Base-by-base conservation (phyloP, 805 yeast species). In the Nakazawaea wyomingensis region DNA sequence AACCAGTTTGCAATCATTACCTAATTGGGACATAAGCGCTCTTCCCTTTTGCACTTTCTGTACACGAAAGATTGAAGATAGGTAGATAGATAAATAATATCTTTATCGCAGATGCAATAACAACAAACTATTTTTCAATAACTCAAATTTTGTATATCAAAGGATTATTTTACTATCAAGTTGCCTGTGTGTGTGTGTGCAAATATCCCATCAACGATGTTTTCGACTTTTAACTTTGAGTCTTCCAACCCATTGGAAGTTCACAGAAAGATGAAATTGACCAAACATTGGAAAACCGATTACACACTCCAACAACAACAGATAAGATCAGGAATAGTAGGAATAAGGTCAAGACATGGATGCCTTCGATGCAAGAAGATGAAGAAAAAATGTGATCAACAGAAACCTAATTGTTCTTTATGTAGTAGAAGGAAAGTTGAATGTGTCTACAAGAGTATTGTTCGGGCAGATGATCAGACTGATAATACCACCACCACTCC, bases 331-430 rank as follows among this genome's bases (percentile, higher is more conserved):
- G 58, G 50, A 73, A 68, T 43, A 57, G 11, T 26, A 6, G 34
- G 29, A 14, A 65, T 64, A 34, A 61, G 84, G 39, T 73, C 80
- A 18, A 62, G 85, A 30, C 65, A 61, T 26, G 86, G 86, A 0
- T 81, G 87, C 49, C 79, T 72, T 48, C 66, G 71, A 29, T 81
- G 89, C 58, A 81, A 80, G 53, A 65, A 69, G 36, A 60, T 75
- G 30, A 82, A 80, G 56, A 71, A 79, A 26, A 82, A 84, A 57
- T 85, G 95, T 54, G 82, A 80, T 50, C 90, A 83, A 55, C 48
- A 43, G 19, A 80, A 79, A 53, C 93, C 93, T 0, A 48, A 53
- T 0, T 85, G 95, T 52, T 52, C 70, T 0, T 66, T 72, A 44
- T 85, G 95, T 54, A 30, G 52, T 1, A 77, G 73, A 49, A 59